Base-by-base conservation (phyloP, 345 rosid genomes). In the Litchi chinensis region DNA sequence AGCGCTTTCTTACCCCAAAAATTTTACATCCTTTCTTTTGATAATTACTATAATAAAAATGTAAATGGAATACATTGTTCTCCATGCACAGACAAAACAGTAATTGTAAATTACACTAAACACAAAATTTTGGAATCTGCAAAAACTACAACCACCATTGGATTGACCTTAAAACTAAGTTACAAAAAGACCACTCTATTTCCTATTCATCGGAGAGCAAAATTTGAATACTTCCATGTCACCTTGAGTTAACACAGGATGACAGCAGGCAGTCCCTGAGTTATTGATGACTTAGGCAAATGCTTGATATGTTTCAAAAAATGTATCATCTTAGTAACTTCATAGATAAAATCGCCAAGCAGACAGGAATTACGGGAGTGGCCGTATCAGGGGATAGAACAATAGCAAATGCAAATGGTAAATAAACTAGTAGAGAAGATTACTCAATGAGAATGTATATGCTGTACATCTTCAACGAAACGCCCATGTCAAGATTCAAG, bases 361-460 rank as follows among this genome's bases (percentile, higher is more conserved):
- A 10, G 44, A 40, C 13, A 1, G 37, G 21, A 37, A n/a, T 24
- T 64, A 39, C 5, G 8, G 39, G 18, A 52, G 60, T 48, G 19
- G 11, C 65, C n/a, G 44, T 43, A 16, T 69, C 57, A 68, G 21
- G 37, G 26, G 41, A 68, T 40, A 5, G 56, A 54, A 54, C 52
- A 37, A 67, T 1, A 26, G 32, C 37, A 37, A 32, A 37, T 50
- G 43, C 50, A 32, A 65, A 65, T 15, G 57, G 54, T 37, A 54
- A 22, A 41, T 10, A 68, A 21, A 15, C 15, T 37, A 39, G 18
- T 10, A 10, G 40, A 76, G 64, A 54, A 54, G 26, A 37, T 39
- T 26, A 77, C 44, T 64, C 6, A 68, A 56, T 11, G 3, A 68
- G 65, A 37, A 68, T 40, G 79, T 66, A 22, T 77, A 43, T 68